phyloP scores from a whole-genome alignment of 805 yeast species.

The Teunomyces atbi region DNA sequence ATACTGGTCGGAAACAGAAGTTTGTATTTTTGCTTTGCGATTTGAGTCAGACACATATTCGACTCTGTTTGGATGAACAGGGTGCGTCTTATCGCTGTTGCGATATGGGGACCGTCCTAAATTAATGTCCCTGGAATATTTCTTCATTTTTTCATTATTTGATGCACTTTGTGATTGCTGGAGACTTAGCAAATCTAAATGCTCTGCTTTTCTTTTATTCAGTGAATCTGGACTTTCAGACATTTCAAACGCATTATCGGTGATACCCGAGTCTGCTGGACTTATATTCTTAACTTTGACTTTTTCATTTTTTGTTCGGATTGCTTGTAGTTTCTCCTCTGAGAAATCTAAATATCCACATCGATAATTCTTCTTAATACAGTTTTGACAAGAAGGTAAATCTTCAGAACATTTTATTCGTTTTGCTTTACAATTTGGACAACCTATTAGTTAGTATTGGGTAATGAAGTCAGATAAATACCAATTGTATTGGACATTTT shows the following conservation, averaged over 20 bases:
- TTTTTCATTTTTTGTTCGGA: conserved; percentile 34
- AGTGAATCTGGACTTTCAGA: neutral
- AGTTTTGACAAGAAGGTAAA: conserved; percentile 39
- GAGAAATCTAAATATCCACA: conserved; percentile 45
- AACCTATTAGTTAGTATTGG: conserved; percentile 20
- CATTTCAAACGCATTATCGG: neutral
- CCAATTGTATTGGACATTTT: no score
- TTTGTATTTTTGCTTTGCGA: neutral
- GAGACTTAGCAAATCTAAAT: neutral
- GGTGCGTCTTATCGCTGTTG: neutral
- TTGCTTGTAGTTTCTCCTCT: conserved; percentile 31
- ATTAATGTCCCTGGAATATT: neutral
- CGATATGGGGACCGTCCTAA: neutral
- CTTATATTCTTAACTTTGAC: neutral
- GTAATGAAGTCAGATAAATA: neutral
- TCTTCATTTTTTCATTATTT: neutral
- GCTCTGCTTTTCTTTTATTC: neutral
- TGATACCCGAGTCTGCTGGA: neutral
- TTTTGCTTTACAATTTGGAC: conserved; percentile 44
- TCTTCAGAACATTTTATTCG: conserved; percentile 45
- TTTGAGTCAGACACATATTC: neutral
- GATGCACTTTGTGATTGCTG: neutral
- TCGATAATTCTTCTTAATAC: conserved; percentile 34
- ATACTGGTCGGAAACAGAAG: conserved; percentile 1
- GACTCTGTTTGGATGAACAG: no score